Conservation (phyloP, 306 rosid genomes). For the Inga laurina region DNA sequence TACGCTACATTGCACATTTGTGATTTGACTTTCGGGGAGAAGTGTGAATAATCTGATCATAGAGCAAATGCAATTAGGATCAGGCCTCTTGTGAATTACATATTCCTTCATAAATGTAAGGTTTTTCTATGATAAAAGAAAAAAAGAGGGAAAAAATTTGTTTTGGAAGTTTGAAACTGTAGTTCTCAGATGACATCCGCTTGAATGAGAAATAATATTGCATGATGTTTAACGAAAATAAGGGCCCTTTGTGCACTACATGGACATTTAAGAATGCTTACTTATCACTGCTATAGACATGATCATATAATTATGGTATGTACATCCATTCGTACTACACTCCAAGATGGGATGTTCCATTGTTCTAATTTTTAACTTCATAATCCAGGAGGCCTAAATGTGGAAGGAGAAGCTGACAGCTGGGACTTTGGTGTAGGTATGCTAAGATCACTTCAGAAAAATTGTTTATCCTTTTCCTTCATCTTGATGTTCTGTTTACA, state of each 20-base stretch:
- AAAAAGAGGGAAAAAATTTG: not conserved
- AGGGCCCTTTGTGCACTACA: not conserved
- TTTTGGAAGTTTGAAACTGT: not conserved
- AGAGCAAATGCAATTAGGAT: not conserved
- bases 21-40: not conserved
- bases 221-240: not conserved
- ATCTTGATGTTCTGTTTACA: not conserved
- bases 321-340: not conserved
- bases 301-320: not conserved
- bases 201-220: not conserved
- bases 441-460: slow-evolving; percentile 12
- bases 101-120: not conserved
- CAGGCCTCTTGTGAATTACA: not conserved
- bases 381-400: slow-evolving; percentile 81
- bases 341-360: slow-evolving; percentile 8
- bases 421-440: slow-evolving; percentile 98
- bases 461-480: not conserved
- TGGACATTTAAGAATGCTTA: not conserved
- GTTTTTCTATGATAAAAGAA: not conserved
- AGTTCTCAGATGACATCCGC: not conserved
- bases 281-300: not conserved
- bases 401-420: slow-evolving; percentile 96
- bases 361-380: not conserved
- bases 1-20: not conserved
- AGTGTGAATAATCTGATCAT: not conserved